Base-by-base conservation (phyloP, 768 basidiomycete genomes). In the Phaeolepiota aurea region DNA sequence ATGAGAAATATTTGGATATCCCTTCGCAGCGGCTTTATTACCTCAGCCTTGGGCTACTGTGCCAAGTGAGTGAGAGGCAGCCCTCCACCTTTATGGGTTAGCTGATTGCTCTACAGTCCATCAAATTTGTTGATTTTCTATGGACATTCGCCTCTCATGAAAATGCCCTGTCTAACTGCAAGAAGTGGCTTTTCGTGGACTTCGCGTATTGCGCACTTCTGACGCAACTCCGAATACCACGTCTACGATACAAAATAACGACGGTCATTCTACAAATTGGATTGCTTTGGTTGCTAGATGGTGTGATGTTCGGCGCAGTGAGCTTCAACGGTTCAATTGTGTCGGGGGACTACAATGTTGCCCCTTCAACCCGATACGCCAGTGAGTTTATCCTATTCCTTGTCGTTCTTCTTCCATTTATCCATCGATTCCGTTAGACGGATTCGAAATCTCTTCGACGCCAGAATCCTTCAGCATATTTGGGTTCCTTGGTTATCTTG, bases 21-120 rank as follows among this genome's bases (percentile, higher is more conserved):
- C 85, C 87, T 15, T 81, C 87, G 12, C 87, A 90, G 55, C 71
- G 91, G 37, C 71, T 87, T 4, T 88, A 92, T 52, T 73, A 74
- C 47, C 66, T 88, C 32, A 84, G 87, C 45, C 61, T 90, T 18
- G 85, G 82, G 5, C 72, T 80, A 30, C 66, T 90, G 2, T 68
- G 86, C 22, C 89, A 92, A 72, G 89, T 85, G 47, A 41, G 71
- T 38, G 32, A 32, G 5, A n/a, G 9, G 19, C 22, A 33, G 10
- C 11, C 31, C 28, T 30, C 9, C 11, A 15, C 7, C n/a, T 38
- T 10, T 9, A 9, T 35, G 11, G 9, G 11, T 22, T 38, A 16
- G 9, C 15, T 21, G 35, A 28, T 37, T 14, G 34, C 51, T 32
- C 50, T 37, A 38, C 19, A 92, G 88, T 76, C 85, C 19, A 66